A percentile compares a stretch with the other conserved stretches of the same genome.
Evolutionary conservation across 495 filamentous ascomycete genomes (phyloP).

Genomic region (Lasiosphaeria ovina): DNA sequence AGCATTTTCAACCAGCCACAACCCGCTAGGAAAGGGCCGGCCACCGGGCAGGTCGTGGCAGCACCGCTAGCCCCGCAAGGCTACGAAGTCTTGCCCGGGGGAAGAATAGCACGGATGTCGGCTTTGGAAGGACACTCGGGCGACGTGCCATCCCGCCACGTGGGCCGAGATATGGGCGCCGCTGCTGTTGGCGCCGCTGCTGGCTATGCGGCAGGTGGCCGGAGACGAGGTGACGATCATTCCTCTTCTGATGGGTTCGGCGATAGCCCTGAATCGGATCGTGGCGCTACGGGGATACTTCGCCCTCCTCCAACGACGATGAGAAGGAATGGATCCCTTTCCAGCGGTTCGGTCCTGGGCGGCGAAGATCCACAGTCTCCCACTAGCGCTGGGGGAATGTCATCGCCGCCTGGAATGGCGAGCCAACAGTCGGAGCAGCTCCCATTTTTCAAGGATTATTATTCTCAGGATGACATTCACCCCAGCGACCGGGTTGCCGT

Average conservation of each 20-base stretch:
- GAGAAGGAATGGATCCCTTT: constrained; percentile 80
- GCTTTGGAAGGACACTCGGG: constrained; percentile 74
- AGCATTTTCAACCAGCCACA: constrained; percentile 84
- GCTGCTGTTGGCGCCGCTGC: constrained; percentile 37
- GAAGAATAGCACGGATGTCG: constrained; percentile 92
- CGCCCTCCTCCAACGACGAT: constrained; percentile 58
- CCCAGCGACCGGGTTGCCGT: constrained; percentile 86
- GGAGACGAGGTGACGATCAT: constrained; percentile 61
- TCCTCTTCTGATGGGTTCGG: constrained; percentile 80
- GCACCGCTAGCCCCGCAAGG: constrained; percentile 49
- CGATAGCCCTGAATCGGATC: constrained; percentile 74
- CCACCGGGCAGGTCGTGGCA: constrained; percentile 33
- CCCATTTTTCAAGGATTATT: constrained; percentile 96
- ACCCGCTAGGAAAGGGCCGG: constrained; percentile 60
- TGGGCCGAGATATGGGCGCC: constrained; percentile 30
- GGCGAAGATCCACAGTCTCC: constrained; percentile 74
- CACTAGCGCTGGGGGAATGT: constrained; percentile 70
- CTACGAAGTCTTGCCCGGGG: constrained; percentile 77
- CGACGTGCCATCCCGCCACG: constrained; percentile 55
- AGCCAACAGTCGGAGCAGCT: constrained; percentile 95
- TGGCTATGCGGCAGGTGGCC: constrained; percentile 33
- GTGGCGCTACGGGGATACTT: constrained; percentile 52
- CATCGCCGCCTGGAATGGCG: constrained; percentile 76
- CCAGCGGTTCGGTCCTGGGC: constrained; percentile 75
- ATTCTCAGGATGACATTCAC: constrained; percentile 94